phyloP scores from a whole-genome alignment of 2,329 filamentous ascomycete species.

The Exophiala dermatitidis region DNA sequence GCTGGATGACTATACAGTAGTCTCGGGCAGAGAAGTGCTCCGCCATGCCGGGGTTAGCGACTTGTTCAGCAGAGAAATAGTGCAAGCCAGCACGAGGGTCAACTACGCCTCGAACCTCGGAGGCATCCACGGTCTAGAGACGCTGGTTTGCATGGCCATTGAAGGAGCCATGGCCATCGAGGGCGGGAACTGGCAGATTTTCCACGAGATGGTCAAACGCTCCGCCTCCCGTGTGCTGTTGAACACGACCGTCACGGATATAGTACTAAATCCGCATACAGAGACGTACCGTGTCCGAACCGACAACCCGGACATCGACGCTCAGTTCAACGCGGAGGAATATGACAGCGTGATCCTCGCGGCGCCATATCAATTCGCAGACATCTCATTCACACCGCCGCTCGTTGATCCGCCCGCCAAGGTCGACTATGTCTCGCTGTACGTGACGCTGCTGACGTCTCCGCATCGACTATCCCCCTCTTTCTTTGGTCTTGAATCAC shows the following conservation, averaged over 20 bases:
- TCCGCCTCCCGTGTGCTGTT: slow-evolving; percentile 56
- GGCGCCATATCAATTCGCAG: slow-evolving; percentile 72
- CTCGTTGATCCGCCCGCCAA: slow-evolving; percentile 54
- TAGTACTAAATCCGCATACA: slow-evolving; percentile 43
- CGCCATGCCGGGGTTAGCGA: slow-evolving; percentile 58
- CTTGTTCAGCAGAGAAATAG: slow-evolving; percentile 67
- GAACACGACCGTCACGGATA: slow-evolving; percentile 60
- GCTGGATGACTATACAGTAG: slow-evolving; percentile 57
- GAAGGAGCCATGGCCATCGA: slow-evolving; percentile 71
- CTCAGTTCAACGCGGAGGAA: slow-evolving; percentile 9
- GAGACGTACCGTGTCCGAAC: slow-evolving; percentile 33
- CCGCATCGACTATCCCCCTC: slow-evolving; percentile 61
- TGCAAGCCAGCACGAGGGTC: slow-evolving; percentile 84
- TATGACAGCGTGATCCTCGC: slow-evolving; percentile 82
- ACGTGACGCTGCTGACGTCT: slow-evolving; percentile 84
- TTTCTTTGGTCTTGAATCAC: slow-evolving; percentile 60
- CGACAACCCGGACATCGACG: slow-evolving; percentile 30
- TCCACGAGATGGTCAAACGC: slow-evolving; percentile 66
- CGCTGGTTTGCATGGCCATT: slow-evolving; percentile 87
- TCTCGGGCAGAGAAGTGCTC: slow-evolving; percentile 69
- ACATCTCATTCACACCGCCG: slow-evolving; percentile 49
- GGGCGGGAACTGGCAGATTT: slow-evolving; percentile 93
- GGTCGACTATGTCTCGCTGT: slow-evolving; percentile 77
- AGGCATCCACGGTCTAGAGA: slow-evolving; percentile 80
- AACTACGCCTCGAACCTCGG: slow-evolving; percentile 88